Evolutionary conservation across 768 basidiomycete species (phyloP), one percentile per base, ranked within the genome.

Genomic region (Goffeauzyma gilvescens): DNA sequence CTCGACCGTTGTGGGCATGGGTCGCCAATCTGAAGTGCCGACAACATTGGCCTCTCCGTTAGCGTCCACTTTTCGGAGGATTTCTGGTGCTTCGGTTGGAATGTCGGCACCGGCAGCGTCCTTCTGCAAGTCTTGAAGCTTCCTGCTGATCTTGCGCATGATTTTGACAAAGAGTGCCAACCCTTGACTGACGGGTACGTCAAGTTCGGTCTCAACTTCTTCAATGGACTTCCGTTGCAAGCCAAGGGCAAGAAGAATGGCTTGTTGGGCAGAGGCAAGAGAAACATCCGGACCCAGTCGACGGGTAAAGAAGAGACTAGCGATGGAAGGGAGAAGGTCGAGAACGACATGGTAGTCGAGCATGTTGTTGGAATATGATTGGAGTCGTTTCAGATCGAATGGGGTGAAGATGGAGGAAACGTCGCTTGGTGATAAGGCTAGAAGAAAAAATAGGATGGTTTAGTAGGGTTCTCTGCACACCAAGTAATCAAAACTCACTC

Each of bases 331-430:
- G 13, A 98, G 70, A 20, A 96, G 70, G 62, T 98, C 93, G 30
- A 96, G 71, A 44, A 96, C 74, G 53, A 90, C 85, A 58, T 96
- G 93, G 55, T 90, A 95, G 63, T 96, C 93, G 31, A 96, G 71
- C 75, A 81, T 78, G 54, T 62, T 65, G 62, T 93, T 87, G 1
- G 86, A 81, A 51, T 98, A 98, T 5, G 90, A 82, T 53, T 89
- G 81, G 12, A 98, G 72, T 1, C 93, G 79, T 62, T 96, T 95
- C 53, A 96, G 71, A 63, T 96, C 93, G 60, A 90, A 96, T 0
- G 93, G 85, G 0, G 84, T 78, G 43, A 89, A 60, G 6, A 81
- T 59, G 35, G 78, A 67, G 1, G 74, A 67, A 13, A 80, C 66
- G 45, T 81, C 79, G 1, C 65, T 58, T 14, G 69, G 49, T 5